Evolutionary conservation across 2,329 filamentous ascomycete species (phyloP).

Genomic region (Penicillium sclerotigenum): DNA sequence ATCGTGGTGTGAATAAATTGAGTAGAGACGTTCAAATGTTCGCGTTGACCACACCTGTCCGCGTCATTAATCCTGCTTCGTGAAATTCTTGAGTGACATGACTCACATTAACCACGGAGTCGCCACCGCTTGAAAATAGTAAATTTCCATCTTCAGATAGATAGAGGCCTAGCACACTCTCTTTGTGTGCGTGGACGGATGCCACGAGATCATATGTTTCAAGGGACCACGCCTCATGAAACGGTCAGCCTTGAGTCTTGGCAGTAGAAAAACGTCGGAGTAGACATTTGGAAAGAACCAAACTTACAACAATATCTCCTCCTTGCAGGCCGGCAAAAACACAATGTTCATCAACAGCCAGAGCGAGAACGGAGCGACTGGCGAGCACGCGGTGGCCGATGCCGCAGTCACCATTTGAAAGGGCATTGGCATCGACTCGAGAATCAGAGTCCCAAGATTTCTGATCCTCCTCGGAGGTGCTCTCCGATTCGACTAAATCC

Average conservation of each 20-base stretch:
- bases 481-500: slow-evolving; percentile 38
- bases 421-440: slow-evolving; percentile 19
- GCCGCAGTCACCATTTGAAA: slow-evolving; percentile 34
- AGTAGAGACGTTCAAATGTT: slow-evolving; percentile 73
- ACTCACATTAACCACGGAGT: slow-evolving; percentile 80
- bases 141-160: slow-evolving; percentile 71
- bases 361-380: slow-evolving; percentile 58
- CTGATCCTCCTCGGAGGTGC: slow-evolving; percentile 37
- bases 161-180: slow-evolving; percentile 82
- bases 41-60: slow-evolving; percentile 74
- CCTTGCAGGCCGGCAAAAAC: slow-evolving; percentile 92
- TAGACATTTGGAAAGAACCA: background rate
- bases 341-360: slow-evolving; percentile 74
- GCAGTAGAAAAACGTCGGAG: background rate
- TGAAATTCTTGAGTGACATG: background rate
- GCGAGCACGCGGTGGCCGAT: slow-evolving; percentile 44
- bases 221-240: slow-evolving; percentile 70
- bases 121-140: slow-evolving; percentile 88
- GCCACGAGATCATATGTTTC: slow-evolving; percentile 78
- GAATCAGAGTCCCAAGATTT: slow-evolving; percentile 34
- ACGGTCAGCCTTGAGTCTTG: slow-evolving; percentile 14
- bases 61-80: slow-evolving; percentile 9
- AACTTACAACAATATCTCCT: slow-evolving; percentile 74
- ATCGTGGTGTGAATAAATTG: slow-evolving; percentile 90
- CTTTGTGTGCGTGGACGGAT: slow-evolving; percentile 82